A percentile compares a stretch with the other conserved stretches of the same genome.
Conservation (phyloP, 805 yeast species). For the Komagataella phaffii region DNA sequence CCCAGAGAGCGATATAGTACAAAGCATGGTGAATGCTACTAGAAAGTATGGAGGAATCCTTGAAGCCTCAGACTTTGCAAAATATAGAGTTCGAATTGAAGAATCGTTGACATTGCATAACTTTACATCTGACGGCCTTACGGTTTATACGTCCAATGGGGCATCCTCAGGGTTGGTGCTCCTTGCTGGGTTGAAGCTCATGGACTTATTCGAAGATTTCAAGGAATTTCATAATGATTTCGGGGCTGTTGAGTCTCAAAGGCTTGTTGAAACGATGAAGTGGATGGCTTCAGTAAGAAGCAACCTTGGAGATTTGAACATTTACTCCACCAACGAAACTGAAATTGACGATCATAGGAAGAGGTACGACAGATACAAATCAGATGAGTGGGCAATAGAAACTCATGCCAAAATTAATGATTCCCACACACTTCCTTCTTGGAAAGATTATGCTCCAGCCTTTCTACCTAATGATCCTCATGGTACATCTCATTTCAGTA, state of each 20-base stretch:
- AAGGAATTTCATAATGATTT: conserved; percentile 23
- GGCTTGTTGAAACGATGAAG: conserved; percentile 77
- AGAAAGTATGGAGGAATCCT: conserved; percentile 55
- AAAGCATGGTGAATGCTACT: conserved; percentile 35
- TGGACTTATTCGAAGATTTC: conserved; percentile 29
- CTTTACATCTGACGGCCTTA: conserved; percentile 13
- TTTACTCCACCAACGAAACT: conserved; percentile 12
- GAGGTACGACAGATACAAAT: conserved; percentile 30
- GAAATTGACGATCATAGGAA: conserved; percentile 15
- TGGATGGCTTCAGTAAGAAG: conserved; percentile 85
- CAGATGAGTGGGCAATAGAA: conserved; percentile 42
- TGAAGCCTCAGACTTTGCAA: conserved; percentile 47
- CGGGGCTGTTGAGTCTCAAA: conserved; percentile 39
- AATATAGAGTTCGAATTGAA: conserved; percentile 39
- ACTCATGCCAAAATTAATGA: conserved; percentile 40
- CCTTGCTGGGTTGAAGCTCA: conserved; percentile 56
- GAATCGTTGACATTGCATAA: conserved; percentile 26
- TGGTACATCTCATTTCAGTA: conserved; percentile 83
- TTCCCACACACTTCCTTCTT: conserved; percentile 39
- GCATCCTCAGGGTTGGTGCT: conserved; percentile 80
- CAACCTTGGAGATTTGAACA: conserved; percentile 59
- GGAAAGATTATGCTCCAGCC: conserved; percentile 69
- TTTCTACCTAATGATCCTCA: conserved; percentile 70
- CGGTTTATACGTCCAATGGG: conserved; percentile 49
- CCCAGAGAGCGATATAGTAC: conserved; percentile 64